Evolutionary conservation across 2,329 filamentous ascomycete species (phyloP).

Genomic region (Cercospora sp.): DNA sequence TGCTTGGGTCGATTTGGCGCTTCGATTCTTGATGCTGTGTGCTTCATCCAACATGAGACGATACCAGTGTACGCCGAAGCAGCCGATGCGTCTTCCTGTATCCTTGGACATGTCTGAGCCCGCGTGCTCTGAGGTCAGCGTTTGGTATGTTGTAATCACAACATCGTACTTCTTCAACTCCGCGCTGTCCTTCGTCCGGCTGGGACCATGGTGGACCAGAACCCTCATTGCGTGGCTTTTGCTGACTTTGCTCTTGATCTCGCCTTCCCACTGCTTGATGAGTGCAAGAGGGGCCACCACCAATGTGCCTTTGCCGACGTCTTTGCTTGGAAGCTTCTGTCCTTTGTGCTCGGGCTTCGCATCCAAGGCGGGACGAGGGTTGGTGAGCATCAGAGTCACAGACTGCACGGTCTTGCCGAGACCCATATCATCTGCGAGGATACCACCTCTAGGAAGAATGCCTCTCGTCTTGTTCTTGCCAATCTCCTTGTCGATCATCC

Average conservation of each 20-base stretch:
- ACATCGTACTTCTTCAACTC: constrained; percentile 86
- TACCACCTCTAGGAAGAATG: constrained; percentile 82
- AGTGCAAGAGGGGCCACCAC: constrained; percentile 91
- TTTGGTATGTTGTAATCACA: constrained; percentile 96
- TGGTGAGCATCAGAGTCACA: constrained; percentile 81
- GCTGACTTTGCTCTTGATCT: constrained; percentile 80
- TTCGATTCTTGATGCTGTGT: constrained; percentile 97
- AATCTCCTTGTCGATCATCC: constrained; percentile 93
- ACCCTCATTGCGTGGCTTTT: constrained; percentile 71
- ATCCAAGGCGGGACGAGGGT: constrained; percentile 60
- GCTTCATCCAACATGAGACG: constrained; percentile 94
- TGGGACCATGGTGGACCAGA: constrained; percentile 85
- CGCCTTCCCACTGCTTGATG: constrained; percentile 95
- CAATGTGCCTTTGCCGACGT: constrained; percentile 75
- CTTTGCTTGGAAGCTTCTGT: constrained; percentile 65
- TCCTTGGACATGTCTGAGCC: constrained; percentile 63
- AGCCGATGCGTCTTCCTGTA: constrained; percentile 70
- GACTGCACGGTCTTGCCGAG: constrained; percentile 95
- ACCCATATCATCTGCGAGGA: constrained; percentile 96
- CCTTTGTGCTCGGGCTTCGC: constrained; percentile 55
- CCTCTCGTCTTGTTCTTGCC: constrained; percentile 79
- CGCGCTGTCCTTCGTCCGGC: constrained; percentile 73
- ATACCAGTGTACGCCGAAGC: constrained; percentile 93
- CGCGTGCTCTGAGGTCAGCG: constrained; percentile 85
- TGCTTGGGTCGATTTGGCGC: constrained; percentile 91